A percentile compares a stretch with the other conserved stretches of the same genome.
phyloP scores from a whole-genome alignment of 106 monocot genomes.

The Xerophyta viscosa region DNA sequence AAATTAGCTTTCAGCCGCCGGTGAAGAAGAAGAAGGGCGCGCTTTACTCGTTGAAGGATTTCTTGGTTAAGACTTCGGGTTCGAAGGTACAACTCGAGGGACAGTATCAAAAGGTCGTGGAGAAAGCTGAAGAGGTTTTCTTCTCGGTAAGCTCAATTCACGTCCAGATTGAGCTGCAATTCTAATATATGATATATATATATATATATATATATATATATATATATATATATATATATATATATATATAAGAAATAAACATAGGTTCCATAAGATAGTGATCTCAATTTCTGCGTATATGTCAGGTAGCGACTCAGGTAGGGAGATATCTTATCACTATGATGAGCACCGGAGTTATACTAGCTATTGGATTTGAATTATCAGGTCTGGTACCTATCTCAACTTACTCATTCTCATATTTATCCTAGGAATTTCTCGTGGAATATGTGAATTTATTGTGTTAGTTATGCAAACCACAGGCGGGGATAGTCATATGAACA shows the following conservation, averaged over 20 bases:
- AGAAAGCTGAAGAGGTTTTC: conserved; percentile 83
- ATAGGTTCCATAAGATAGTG: not conserved
- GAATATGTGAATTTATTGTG: not conserved
- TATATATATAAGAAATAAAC: too few species aligned
- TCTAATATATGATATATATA: too few species aligned
- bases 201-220: too few species aligned
- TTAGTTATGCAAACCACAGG: conserved; percentile 33
- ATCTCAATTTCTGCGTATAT: not conserved
- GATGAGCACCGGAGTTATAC: conserved; percentile 94
- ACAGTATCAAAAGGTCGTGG: conserved; percentile 60
- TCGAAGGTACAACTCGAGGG: conserved; percentile 22
- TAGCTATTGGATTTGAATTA: conserved; percentile 82
- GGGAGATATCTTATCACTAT: conserved; percentile 91
- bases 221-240: too few species aligned
- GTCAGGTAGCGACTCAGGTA: conserved; percentile 55
- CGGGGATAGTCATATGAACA: conserved; percentile 79
- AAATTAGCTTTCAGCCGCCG: not conserved
- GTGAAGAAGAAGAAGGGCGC: conserved; percentile 48
- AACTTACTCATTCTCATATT: not conserved
- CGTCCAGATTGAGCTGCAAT: too few species aligned
- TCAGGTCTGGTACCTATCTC: conserved; percentile 44
- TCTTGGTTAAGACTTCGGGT: conserved; percentile 44
- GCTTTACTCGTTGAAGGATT: conserved; percentile 57
- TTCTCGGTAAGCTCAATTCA: conserved; percentile 87
- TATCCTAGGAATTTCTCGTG: too few species aligned